Evolutionary conservation across 1,284 basidiomycete genomes (phyloP), one percentile per base, ranked within the genome.

Genomic region (Ceraceosorus guamensis): DNA sequence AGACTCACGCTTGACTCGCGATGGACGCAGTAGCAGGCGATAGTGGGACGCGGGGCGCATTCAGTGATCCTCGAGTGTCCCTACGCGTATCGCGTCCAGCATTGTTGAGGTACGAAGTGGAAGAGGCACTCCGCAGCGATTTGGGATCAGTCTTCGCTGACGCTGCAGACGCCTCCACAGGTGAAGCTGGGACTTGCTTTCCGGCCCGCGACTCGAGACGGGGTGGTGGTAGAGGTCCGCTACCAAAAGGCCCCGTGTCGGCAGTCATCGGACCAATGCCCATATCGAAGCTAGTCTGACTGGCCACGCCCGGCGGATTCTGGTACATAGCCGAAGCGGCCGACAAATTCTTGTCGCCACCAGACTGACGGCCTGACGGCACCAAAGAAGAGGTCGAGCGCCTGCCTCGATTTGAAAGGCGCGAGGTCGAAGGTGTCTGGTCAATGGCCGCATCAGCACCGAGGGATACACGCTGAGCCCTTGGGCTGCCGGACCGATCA

Each of bases 221-320:
- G 24, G 57, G 50, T 31, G 50, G 57, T 32, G 50, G 57, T 30
- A 46, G 37, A 33, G 50, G 57, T 41, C 49, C 50, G 32, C 61
- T 54, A 48, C 68, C 63, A 64, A 71, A 71, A 1, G 69, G 69
- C 8, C 69, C 69, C 24, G 67, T 60, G 39, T 41, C 39, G 2
- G 11, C 39, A 1, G 11, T 16, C 11, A 41, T 11, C 11, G 11
- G 11, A 16, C 39, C 39, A 41, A 41, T 41, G 11, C 10, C 16
- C 39, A 41, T 41, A 14, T 71, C 69, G 45, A 71, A 54, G 46
- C 66, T 66, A 46, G 57, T 59, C 60, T 67, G 66, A 47, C 66
- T 71, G 13, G 58, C 53, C 63, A 66, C 64, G n/a, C 62, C 58
- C 3, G 63, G 60, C 3, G 69, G 69, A 18, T 62, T 55, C 50